A percentile compares a stretch with the other conserved stretches of the same genome.
phyloP scores from a whole-genome alignment of 441 rosid genomes.

The Dalechampia spathulata region DNA sequence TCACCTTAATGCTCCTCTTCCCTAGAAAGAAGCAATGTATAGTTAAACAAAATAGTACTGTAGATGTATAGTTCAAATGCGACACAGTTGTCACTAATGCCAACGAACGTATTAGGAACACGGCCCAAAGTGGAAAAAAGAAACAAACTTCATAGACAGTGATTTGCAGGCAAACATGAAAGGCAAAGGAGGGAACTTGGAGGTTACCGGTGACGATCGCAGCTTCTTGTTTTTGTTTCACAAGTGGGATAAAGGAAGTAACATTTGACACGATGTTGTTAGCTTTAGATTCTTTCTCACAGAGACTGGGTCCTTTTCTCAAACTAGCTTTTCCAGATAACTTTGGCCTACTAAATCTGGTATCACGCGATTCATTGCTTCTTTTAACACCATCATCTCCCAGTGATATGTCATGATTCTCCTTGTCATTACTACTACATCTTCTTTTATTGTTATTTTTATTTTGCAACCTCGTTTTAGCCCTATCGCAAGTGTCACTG shows the following conservation, averaged over 20 bases:
- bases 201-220: constrained; percentile 54
- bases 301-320: constrained; percentile 35
- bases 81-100: too few relatives aligned
- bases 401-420: constrained; percentile 25
- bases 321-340: constrained; percentile 43
- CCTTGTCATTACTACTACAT: constrained; percentile 37
- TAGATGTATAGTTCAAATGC: neutral
- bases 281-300: constrained; percentile 39
- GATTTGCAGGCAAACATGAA: too few relatives aligned
- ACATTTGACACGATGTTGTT: constrained; percentile 78
- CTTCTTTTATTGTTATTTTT: constrained; percentile 41
- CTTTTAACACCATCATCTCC: constrained; percentile 30
- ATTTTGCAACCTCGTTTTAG: constrained; percentile 33
- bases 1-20: constrained; percentile 84
- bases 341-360: constrained; percentile 53
- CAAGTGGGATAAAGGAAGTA: constrained; percentile 74
- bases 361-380: constrained; percentile 33
- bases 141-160: too few relatives aligned
- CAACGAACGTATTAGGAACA: too few relatives aligned
- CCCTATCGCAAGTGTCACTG: constrained; percentile 34
- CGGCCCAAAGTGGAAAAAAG: too few relatives aligned
- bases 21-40: constrained; percentile 44
- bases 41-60: too few relatives aligned
- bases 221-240: constrained; percentile 71
- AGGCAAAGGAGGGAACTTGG: neutral